Conservation (phyloP, 2,329 filamentous ascomycete genomes). For the Trichoderma aggressivum region DNA sequence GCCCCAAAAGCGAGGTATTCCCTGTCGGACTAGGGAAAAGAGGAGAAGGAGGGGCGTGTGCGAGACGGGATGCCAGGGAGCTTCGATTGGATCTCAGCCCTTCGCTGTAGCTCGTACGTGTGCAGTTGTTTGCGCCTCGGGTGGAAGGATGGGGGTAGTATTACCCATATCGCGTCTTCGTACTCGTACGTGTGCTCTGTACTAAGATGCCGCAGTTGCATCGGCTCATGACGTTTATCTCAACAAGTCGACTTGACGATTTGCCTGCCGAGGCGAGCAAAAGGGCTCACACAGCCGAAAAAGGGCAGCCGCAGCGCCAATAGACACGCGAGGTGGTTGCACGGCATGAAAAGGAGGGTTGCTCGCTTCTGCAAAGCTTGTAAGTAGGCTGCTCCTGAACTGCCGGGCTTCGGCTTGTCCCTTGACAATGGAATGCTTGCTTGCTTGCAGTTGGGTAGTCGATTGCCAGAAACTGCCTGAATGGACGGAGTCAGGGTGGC, state of each 20-base stretch:
- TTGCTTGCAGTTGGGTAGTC: background rate
- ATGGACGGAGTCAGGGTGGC: background rate
- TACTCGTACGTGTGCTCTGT: background rate
- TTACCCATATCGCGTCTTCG: background rate
- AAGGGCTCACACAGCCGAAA: slow-evolving; percentile 4
- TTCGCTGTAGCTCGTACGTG: background rate
- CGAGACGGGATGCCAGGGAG: background rate
- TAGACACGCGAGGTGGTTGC: background rate
- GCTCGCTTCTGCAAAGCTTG: background rate
- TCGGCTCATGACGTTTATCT: background rate
- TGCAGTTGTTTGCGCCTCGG: background rate
- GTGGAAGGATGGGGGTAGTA: background rate
- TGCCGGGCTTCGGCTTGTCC: slow-evolving; percentile 11
- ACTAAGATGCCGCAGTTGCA: background rate
- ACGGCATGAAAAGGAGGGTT: background rate
- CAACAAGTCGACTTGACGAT: slow-evolving; percentile 3
- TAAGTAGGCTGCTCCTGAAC: background rate
- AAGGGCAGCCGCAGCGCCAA: background rate
- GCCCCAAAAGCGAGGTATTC: slow-evolving; percentile 5
- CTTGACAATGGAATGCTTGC: background rate
- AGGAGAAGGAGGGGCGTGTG: background rate
- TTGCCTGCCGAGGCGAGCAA: background rate
- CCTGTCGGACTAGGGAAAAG: background rate
- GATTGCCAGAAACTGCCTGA: background rate
- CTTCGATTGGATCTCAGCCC: background rate